phyloP scores from a whole-genome alignment of 2,329 filamentous ascomycete genomes.

The Emmonsiellopsis sp. region DNA sequence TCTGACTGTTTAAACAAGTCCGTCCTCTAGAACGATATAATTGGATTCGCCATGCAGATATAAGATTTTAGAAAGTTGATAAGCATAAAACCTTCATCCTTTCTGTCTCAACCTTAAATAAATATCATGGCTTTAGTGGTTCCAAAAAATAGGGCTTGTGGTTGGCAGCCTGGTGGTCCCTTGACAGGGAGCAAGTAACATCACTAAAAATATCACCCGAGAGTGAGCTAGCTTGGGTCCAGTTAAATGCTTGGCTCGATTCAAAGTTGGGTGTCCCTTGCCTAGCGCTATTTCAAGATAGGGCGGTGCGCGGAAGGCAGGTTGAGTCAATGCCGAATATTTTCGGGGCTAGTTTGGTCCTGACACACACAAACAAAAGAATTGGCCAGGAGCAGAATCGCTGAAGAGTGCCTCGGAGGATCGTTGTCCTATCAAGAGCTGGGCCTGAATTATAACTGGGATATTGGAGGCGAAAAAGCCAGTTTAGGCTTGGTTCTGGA shows the following conservation, averaged over 20 bases:
- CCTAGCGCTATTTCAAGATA: neutral
- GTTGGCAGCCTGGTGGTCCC: neutral
- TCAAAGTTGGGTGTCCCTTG: neutral
- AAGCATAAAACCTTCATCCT: neutral
- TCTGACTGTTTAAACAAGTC: neutral
- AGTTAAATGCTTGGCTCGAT: constrained; percentile 1
- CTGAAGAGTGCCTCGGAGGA: too few relatives aligned
- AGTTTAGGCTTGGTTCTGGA: too few relatives aligned
- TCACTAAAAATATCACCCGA: constrained; percentile 2
- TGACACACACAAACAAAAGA: neutral
- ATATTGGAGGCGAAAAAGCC: too few relatives aligned
- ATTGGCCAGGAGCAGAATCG: neutral
- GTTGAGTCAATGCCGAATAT: neutral
- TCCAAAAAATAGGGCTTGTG: neutral
- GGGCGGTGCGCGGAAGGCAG: neutral
- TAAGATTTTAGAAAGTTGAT: neutral
- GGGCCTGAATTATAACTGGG: too few relatives aligned
- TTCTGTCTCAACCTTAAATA: neutral
- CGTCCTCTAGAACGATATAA: neutral
- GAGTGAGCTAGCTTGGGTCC: neutral
- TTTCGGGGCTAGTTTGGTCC: neutral
- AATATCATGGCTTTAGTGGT: neutral
- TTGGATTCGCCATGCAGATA: neutral
- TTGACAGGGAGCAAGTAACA: neutral
- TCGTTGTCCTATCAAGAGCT: too few relatives aligned